Percentiles rank a stretch among this genome's conserved stretches.
Conservation (phyloP, 139 green algal genomes). For the Tetradesmus obliquus region DNA sequence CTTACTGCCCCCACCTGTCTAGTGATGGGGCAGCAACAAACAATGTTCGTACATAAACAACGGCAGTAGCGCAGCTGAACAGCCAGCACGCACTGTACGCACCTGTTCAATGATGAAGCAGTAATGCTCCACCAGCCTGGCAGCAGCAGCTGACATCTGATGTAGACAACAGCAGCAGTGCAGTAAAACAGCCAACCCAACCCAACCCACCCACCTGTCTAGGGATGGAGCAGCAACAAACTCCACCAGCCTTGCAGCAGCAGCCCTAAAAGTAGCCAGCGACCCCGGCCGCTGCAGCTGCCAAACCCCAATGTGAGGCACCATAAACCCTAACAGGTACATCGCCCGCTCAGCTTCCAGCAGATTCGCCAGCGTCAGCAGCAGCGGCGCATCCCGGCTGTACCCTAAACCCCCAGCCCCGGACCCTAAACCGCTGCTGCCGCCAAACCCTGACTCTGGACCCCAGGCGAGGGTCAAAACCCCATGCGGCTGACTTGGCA, state of each 20-base stretch:
- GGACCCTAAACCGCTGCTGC: neutral
- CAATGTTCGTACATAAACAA: no score
- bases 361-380: neutral
- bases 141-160: no score
- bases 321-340: constrained; percentile 25
- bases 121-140: no score
- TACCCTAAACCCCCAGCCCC: neutral
- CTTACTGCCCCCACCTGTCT: neutral
- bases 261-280: constrained; percentile 22
- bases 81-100: no score
- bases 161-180: neutral
- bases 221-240: constrained; percentile 41
- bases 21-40: neutral
- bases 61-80: no score
- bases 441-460: neutral
- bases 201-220: neutral
- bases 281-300: constrained; percentile 41
- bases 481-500: neutral
- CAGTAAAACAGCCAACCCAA: neutral
- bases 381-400: neutral
- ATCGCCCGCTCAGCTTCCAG: constrained; percentile 37
- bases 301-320: constrained; percentile 21
- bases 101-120: no score
- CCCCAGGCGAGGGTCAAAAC: constrained; percentile 21
- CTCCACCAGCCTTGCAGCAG: constrained; percentile 36